Evolutionary conservation across 768 basidiomycete genomes (phyloP).

Genomic region (Inosperma sp.): DNA sequence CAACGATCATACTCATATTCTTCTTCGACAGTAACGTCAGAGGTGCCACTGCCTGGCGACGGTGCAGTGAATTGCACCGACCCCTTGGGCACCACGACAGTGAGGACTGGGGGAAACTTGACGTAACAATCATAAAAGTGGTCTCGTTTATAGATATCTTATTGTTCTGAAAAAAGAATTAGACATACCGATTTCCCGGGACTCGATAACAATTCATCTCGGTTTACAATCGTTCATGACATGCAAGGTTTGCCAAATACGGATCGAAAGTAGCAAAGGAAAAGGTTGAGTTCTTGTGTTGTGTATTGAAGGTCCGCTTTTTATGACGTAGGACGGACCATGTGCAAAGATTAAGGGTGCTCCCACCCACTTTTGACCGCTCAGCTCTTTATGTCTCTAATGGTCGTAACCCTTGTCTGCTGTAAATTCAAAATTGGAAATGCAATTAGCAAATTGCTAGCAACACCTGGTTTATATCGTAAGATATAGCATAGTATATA

Average conservation of each 20-base stretch:
- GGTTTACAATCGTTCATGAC: slow-evolving; percentile 42
- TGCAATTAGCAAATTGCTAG: too few species aligned
- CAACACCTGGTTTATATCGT: too few species aligned
- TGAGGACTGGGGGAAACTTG: slow-evolving; percentile 35
- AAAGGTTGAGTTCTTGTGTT: slow-evolving; percentile 49
- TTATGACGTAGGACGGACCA: slow-evolving; percentile 15
- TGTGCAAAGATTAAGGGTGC: slow-evolving; percentile 10
- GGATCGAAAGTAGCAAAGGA: slow-evolving; percentile 76
- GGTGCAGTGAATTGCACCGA: slow-evolving; percentile 13
- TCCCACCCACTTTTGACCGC: too few species aligned
- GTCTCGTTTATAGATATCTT: slow-evolving; percentile 84
- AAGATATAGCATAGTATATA: too few species aligned
- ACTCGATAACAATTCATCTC: slow-evolving; percentile 73
- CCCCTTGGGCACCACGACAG: slow-evolving; percentile 31
- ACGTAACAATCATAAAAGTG: slow-evolving; percentile 66
- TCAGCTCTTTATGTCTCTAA: too few species aligned
- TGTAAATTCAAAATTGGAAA: too few species aligned
- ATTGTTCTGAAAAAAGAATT: slow-evolving; percentile 48
- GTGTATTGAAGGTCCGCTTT: slow-evolving; percentile 23
- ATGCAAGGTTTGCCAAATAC: slow-evolving; percentile 49
- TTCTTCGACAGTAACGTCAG: too few species aligned
- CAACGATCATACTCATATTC: too few species aligned
- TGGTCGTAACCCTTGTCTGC: too few species aligned
- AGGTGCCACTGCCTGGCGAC: too few species aligned
- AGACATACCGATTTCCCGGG: slow-evolving; percentile 34